These are phyloP conservation scores for Lactarius tabidus DNA, from an alignment of 768 basidiomycete genomes.

Conservation along the genomic window DNA sequence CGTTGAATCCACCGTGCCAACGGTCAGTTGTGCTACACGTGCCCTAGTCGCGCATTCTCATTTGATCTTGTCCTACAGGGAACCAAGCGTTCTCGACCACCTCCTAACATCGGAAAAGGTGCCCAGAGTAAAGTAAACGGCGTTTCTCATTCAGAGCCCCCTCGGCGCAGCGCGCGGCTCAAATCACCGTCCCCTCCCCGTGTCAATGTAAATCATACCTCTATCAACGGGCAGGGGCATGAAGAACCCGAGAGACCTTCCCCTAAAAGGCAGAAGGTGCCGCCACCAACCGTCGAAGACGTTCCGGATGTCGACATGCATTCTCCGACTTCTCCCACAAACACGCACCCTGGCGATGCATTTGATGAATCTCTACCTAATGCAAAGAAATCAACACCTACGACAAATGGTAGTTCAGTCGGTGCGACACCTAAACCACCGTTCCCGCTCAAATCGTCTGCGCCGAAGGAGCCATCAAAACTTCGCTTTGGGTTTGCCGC, in stretches of 20 bases:
- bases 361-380: constrained; percentile 37
- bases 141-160: constrained; percentile 18
- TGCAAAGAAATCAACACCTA: constrained; percentile 19
- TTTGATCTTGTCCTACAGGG: constrained; percentile 44
- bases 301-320: constrained; percentile 35
- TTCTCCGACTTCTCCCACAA: constrained; percentile 22
- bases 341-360: constrained; percentile 37
- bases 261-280: constrained; percentile 44
- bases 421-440: constrained; percentile 28
- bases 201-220: constrained; percentile 12
- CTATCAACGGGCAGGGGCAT: constrained; percentile 20
- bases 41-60: background rate
- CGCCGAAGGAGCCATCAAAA: constrained; percentile 76
- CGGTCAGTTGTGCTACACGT: constrained; percentile 40
- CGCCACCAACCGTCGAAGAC: constrained; percentile 31
- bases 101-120: constrained; percentile 47
- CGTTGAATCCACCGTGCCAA: constrained; percentile 75
- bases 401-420: constrained; percentile 27
- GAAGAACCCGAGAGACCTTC: constrained; percentile 39
- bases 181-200: constrained; percentile 25
- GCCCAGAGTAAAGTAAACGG: constrained; percentile 22
- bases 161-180: constrained; percentile 28
- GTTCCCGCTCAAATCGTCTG: constrained; percentile 44
- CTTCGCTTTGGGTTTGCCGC: constrained; percentile 67
- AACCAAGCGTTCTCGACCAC: constrained; percentile 72